These are phyloP conservation scores for Bauhinia variegata DNA, from an alignment of 306 rosid genomes.

Conservation along the genomic window DNA sequence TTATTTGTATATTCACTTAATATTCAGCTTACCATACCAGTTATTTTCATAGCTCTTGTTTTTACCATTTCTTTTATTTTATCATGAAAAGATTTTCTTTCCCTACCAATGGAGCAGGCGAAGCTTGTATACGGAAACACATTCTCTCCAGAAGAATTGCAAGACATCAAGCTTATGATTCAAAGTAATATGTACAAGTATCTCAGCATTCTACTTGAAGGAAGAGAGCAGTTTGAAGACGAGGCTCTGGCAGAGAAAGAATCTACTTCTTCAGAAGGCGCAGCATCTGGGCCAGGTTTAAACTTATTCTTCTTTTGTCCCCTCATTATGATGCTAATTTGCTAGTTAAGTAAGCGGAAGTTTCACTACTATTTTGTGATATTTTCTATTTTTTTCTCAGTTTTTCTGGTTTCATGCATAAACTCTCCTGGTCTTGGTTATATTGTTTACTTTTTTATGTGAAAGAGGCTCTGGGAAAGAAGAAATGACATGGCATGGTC, in stretches of 20 bases:
- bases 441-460: neutral
- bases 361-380: constrained; percentile 19
- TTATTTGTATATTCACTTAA: constrained; percentile 16
- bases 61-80: constrained; percentile 17
- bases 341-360: constrained; percentile 29
- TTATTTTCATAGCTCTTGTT: constrained; percentile 2
- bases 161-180: constrained; percentile 79
- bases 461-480: neutral
- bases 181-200: constrained; percentile 93
- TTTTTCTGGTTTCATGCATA: constrained; percentile 13
- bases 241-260: constrained; percentile 58
- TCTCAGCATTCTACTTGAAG: constrained; percentile 83
- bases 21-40: constrained; percentile 3
- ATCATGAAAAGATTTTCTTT: constrained; percentile 23
- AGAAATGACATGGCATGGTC: too few species aligned
- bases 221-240: constrained; percentile 91
- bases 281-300: constrained; percentile 52
- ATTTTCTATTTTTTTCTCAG: constrained; percentile 22
- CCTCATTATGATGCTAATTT: constrained; percentile 30
- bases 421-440: neutral
- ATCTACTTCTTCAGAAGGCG: constrained; percentile 37
- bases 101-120: constrained; percentile 56
- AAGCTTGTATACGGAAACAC: constrained; percentile 73
- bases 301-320: constrained; percentile 21
- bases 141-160: constrained; percentile 75